Evolutionary conservation across 108 stramenopile species (phyloP).

Genomic region (Cyclotella distinguenda): DNA sequence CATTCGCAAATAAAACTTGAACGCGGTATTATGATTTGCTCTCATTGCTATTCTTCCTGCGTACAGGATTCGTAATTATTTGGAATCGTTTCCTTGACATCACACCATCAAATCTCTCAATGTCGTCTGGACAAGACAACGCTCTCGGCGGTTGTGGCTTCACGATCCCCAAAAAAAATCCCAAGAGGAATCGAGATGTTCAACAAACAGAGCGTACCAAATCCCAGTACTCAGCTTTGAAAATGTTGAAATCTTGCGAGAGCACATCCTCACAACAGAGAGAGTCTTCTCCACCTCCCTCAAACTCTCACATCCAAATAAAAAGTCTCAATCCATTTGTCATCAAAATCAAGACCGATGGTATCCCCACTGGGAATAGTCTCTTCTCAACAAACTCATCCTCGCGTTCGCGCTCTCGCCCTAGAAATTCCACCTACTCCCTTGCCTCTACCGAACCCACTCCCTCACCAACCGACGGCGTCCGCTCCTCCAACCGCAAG

Average conservation of each 20-base stretch:
- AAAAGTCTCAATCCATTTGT: slow-evolving; percentile 41
- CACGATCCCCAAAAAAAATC: slow-evolving; percentile 43
- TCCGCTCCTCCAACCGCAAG: slow-evolving; percentile 29
- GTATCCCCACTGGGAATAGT: slow-evolving; percentile 22
- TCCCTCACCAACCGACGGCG: not conserved
- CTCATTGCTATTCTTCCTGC: too few relatives aligned
- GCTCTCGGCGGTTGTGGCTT: slow-evolving; percentile 1
- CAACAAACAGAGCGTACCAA: too few relatives aligned
- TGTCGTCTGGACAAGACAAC: slow-evolving; percentile 18
- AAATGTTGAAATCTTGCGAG: not conserved
- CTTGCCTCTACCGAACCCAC: not conserved
- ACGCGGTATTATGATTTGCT: too few relatives aligned
- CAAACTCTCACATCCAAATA: slow-evolving; percentile 22
- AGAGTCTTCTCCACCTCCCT: slow-evolving; percentile 10
- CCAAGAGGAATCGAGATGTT: slow-evolving; percentile 14
- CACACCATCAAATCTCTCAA: not conserved
- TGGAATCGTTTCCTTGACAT: not conserved
- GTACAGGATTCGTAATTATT: too few relatives aligned
- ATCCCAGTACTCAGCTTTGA: not conserved
- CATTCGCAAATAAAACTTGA: too few relatives aligned
- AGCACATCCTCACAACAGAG: slow-evolving; percentile 2
- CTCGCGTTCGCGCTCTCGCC: not conserved
- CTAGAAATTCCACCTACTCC: not conserved
- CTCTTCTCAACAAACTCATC: slow-evolving; percentile 10
- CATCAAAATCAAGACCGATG: slow-evolving; percentile 42